Conservation (phyloP, 2,329 filamentous ascomycete species). For the Chaetomiaceae sp. region DNA sequence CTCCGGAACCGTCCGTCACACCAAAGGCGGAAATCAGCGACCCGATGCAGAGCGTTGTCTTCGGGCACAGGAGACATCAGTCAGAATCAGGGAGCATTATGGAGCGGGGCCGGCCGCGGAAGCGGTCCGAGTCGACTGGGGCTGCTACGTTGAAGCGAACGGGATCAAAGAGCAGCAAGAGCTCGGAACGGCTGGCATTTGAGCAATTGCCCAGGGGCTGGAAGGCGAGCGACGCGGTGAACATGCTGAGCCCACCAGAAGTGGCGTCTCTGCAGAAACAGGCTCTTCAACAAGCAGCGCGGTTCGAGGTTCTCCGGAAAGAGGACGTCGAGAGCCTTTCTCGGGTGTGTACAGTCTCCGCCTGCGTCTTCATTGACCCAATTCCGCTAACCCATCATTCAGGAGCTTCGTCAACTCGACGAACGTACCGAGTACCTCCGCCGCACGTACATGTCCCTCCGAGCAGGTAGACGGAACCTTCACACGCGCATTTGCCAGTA, state of each 20-base stretch:
- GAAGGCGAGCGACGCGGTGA: conserved; percentile 45
- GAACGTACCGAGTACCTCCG: conserved; percentile 73
- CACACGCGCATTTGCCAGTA: conserved; percentile 73
- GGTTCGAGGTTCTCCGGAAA: conserved; percentile 58
- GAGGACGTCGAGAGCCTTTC: conserved; percentile 61
- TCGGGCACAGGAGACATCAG: conserved; percentile 44
- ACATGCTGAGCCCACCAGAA: conserved; percentile 43
- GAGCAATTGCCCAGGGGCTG: conserved; percentile 56
- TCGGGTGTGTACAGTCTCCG: conserved; percentile 38
- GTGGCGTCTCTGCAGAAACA: conserved; percentile 50
- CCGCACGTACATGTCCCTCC: conserved; percentile 67
- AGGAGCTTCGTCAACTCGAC: conserved; percentile 71
- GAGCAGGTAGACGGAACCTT: conserved; percentile 68
- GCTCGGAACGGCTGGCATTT: conserved; percentile 51
- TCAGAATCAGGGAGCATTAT: conserved; percentile 55
- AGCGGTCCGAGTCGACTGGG: conserved; percentile 39
- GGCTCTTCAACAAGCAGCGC: conserved; percentile 54
- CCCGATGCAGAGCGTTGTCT: conserved; percentile 20
- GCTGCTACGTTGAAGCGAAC: conserved; percentile 33
- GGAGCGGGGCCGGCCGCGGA: conserved; percentile 56
- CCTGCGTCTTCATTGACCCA: neutral
- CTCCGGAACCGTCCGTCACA: conserved; percentile 24
- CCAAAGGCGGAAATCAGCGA: conserved; percentile 30
- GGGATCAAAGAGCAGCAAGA: conserved; percentile 40
- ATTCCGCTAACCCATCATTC: conserved; percentile 11